Evolutionary conservation across 306 rosid genomes (phyloP).

Genomic region (Dalbergia cochinchinensis): DNA sequence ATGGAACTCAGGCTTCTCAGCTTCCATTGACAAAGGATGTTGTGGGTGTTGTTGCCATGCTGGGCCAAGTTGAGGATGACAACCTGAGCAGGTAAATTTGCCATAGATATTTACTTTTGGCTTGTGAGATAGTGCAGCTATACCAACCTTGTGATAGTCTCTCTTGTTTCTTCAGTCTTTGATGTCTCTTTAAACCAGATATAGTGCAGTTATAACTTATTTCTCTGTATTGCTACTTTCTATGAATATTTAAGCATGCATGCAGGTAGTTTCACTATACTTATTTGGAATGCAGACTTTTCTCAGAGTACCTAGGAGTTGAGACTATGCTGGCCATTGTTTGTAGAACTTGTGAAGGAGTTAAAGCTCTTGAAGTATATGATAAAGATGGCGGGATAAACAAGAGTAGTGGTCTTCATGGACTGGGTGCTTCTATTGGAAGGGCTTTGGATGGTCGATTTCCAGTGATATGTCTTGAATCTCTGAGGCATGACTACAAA

Average conservation of each 20-base stretch:
- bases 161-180: constrained; percentile 21
- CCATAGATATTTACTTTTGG: constrained; percentile 32
- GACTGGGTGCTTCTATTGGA: constrained; percentile 73
- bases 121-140: constrained; percentile 20
- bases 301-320: constrained; percentile 81
- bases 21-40: constrained; percentile 65
- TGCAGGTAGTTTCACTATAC: constrained; percentile 39
- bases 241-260: constrained; percentile 34
- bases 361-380: constrained; percentile 74
- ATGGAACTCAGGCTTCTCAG: constrained; percentile 60
- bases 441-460: constrained; percentile 76
- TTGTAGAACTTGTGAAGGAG: constrained; percentile 79
- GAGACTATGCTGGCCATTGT: constrained; percentile 86
- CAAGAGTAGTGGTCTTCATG: constrained; percentile 72
- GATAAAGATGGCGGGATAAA: constrained; percentile 70
- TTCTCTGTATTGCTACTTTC: constrained; percentile 26
- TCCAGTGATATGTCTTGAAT: constrained; percentile 82
- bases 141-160: constrained; percentile 33
- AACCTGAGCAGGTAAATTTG: constrained; percentile 73
- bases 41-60: constrained; percentile 78
- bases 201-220: not conserved
- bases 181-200: not conserved
- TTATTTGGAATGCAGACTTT: constrained; percentile 70
- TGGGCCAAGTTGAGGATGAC: constrained; percentile 73
- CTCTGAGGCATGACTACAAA: constrained; percentile 65